phyloP scores from a whole-genome alignment of 305 asterid species.

The Salvia sclarea region DNA sequence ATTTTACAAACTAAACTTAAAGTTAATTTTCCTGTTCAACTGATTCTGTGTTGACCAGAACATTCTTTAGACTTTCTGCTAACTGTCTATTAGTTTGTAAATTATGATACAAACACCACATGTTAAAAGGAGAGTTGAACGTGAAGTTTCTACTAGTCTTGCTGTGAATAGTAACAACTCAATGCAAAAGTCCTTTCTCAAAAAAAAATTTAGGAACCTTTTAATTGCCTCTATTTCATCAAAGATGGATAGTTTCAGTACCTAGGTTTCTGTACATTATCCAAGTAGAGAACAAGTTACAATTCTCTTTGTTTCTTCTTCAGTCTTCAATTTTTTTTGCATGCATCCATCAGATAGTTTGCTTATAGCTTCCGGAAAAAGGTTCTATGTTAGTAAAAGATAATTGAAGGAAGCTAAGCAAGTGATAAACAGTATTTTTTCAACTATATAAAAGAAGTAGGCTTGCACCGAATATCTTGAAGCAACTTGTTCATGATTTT shows the following conservation, averaged over 20 bases:
- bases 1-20: not conserved
- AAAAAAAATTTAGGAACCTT: not conserved
- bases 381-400: slow-evolving; percentile 2
- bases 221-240: not conserved
- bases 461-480: not conserved
- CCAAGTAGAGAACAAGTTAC: not conserved
- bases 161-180: not conserved
- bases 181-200: not conserved
- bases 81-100: slow-evolving; percentile 5
- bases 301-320: not conserved
- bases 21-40: slow-evolving; percentile 11
- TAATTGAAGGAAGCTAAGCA: not conserved
- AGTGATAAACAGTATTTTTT: not conserved
- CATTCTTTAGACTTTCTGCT: slow-evolving; percentile 14
- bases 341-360: not conserved
- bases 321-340: not conserved
- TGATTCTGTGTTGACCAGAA: slow-evolving; percentile 1
- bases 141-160: slow-evolving; percentile 22
- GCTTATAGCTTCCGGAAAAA: not conserved
- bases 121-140: not conserved
- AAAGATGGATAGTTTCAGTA: not conserved
- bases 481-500: not conserved
- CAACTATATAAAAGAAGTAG: slow-evolving; percentile 1
- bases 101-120: not conserved
- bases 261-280: slow-evolving; percentile 1